Percentiles rank a stretch among this genome's conserved stretches.
phyloP scores from a whole-genome alignment of 148 eudicot genomes.

The Vaccinium darrowii region DNA sequence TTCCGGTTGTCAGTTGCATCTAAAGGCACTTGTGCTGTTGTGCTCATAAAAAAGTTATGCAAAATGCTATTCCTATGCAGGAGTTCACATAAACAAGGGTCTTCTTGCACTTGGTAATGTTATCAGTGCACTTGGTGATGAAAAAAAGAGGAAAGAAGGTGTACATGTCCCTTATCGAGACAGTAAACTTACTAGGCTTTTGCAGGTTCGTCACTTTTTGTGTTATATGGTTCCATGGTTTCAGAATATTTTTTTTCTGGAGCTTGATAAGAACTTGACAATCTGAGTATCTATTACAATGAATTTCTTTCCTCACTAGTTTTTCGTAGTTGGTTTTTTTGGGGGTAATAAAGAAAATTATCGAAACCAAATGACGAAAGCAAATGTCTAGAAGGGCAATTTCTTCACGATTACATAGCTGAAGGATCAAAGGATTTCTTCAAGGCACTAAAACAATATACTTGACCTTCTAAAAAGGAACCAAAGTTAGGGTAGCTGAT shows the following conservation, averaged over 20 bases:
- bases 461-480: neutral
- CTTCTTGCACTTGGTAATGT: constrained; percentile 99
- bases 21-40: constrained; percentile 14
- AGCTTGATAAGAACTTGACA: neutral
- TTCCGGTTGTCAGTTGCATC: neutral
- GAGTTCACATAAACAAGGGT: constrained; percentile 98
- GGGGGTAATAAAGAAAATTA: neutral
- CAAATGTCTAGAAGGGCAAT: neutral
- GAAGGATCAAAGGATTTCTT: neutral
- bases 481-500: neutral
- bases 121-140: constrained; percentile 98
- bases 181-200: constrained; percentile 94
- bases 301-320: neutral
- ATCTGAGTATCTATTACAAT: constrained; percentile 2
- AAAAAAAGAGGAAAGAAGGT: constrained; percentile 94
- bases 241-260: neutral
- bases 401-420: neutral
- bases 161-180: constrained; percentile 96
- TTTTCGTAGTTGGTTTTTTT: neutral
- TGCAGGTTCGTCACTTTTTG: constrained; percentile 64
- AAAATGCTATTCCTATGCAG: constrained; percentile 34
- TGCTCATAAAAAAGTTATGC: constrained; percentile 16
- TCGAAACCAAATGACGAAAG: neutral
- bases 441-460: neutral
- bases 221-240: neutral